Evolutionary conservation across 371 early-diverging fungal genomes (phyloP), one percentile per base, ranked within the genome.

Genomic region (Coemansia sp.): DNA sequence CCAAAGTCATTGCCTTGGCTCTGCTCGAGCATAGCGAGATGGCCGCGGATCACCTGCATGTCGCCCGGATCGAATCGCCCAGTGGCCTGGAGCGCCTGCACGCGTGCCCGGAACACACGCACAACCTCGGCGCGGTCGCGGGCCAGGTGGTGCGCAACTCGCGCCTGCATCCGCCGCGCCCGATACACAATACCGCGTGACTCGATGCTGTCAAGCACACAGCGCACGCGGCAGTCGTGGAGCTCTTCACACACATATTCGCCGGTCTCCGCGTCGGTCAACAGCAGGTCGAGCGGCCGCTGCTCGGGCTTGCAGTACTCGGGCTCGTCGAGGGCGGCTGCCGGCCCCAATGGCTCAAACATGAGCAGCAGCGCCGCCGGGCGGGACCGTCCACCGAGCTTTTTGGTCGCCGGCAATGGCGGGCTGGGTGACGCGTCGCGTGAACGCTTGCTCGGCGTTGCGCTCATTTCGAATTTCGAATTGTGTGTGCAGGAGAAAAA

Each of bases 361-460:
- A 65, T 65, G 14, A 65, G 66, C 38, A 54, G 39, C 38, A 65
- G 55, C 29, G 54, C 37, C n/a, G 66, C 66, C 31, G 66, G 66
- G 5, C 66, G 58, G 34, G 31, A 39, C 8, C 66, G 53, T 6
- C 66, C 66, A 34, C 66, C 66, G 10, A 31, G 31, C 42, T 54
- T 65, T 40, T 59, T 54, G 51, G 31, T 34, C 5, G 51, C 51
- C 12, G n/a, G 31, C 3, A 1, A 16, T 4, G 14, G 16, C 7
- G 44, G 44, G 44, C 16, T 16, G 7, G 16, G 44, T 16, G 2
- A 18, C 5, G 16, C 51, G n/a, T 14, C 16, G 49, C 34, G 5
- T 14, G 14, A 31, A 10, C 50, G 29, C 50, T 50, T 32, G 43
- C 10, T 42, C n/a, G 43, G 43, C n/a, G 43, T 24, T 24, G 24